Percentiles rank a stretch among this genome's conserved stretches.
Conservation (phyloP, 768 basidiomycete species). For the Suillus alpinus region DNA sequence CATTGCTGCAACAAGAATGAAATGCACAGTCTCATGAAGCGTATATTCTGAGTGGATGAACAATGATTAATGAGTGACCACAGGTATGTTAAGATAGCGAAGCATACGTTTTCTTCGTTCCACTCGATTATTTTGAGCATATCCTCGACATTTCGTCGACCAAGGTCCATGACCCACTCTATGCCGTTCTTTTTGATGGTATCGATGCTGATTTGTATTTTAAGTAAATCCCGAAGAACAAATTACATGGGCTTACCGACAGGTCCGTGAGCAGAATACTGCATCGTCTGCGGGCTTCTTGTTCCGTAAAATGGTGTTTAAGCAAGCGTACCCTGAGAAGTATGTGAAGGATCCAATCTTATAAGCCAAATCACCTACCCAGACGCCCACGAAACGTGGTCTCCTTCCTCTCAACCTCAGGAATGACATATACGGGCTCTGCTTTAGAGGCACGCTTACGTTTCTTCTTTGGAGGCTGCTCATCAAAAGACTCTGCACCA, state of each 20-base stretch:
- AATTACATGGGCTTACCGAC: constrained; percentile 39
- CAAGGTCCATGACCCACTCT: constrained; percentile 80
- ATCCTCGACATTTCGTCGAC: constrained; percentile 71
- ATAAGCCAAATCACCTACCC: constrained; percentile 31
- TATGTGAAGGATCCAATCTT: constrained; percentile 1
- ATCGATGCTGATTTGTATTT: constrained; percentile 48
- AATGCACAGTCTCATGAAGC: constrained; percentile 71
- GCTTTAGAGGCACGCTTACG: constrained; percentile 30
- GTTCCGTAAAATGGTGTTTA: constrained; percentile 79
- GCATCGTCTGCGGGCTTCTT: constrained; percentile 61
- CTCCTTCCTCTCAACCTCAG: constrained; percentile 61
- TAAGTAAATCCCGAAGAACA: neutral
- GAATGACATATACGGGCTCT: constrained; percentile 66
- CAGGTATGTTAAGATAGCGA: neutral
- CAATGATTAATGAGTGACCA: neutral
- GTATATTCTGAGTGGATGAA: constrained; percentile 49
- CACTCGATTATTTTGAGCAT: constrained; percentile 76
- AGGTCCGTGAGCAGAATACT: constrained; percentile 75
- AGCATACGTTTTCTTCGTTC: constrained; percentile 79
- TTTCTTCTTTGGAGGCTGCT: constrained; percentile 22
- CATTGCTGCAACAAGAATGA: constrained; percentile 3
- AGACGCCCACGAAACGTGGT: constrained; percentile 71
- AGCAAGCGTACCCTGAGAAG: constrained; percentile 66
- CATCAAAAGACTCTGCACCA: neutral
- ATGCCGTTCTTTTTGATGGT: constrained; percentile 79